Base-by-base conservation (phyloP, 495 filamentous ascomycete species). In the Penicillium canariense region DNA sequence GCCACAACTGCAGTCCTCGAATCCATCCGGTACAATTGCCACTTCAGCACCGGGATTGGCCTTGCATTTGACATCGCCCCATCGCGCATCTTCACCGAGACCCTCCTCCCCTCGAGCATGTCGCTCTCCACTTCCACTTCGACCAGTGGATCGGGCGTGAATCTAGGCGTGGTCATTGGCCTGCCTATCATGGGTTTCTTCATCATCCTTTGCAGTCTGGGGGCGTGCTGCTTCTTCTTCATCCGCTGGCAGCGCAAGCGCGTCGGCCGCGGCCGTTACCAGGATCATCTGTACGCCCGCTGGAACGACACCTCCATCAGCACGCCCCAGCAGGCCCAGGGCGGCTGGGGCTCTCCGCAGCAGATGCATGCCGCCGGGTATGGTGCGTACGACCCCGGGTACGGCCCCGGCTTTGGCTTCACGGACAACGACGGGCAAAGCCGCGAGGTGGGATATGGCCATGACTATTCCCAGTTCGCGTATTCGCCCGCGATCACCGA, bases 11-110 rank as follows among this genome's bases (percentile, higher is more conserved):
- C 50, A 82, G 79, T 80, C 62, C 66, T 82, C 51, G 74, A 78
- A 61, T 68, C 77, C 22, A 67, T 80, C 48, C 72, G 75, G 4
- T 76, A 77, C 39, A 76, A 78, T 52, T 82, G 79, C 64, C 68
- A 77, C 48, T 77, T 69, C 55, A 61, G 58, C 45, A 70, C 75
- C 12, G 50, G 61, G 14, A 58, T 65, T 0, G 65, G 68, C 15
- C 40, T 54, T 14, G 28, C 66, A 15, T 81, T 81, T 57, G 65
- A 68, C 38, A 72, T 82, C 47, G 59, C 51, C 26, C 70, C 79
- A n/a, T 60, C 67, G 0, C 53, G 69, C 17, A 76, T 82, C 43
- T 82, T 82, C 64, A 69, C 59, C 31, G 61, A 63, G 45, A 63
- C 61, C 36, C 61, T 69, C 40, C 72, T 71, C 43, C 77, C 70